phyloP scores from a whole-genome alignment of 495 filamentous ascomycete species.

The Evernia prunastri region DNA sequence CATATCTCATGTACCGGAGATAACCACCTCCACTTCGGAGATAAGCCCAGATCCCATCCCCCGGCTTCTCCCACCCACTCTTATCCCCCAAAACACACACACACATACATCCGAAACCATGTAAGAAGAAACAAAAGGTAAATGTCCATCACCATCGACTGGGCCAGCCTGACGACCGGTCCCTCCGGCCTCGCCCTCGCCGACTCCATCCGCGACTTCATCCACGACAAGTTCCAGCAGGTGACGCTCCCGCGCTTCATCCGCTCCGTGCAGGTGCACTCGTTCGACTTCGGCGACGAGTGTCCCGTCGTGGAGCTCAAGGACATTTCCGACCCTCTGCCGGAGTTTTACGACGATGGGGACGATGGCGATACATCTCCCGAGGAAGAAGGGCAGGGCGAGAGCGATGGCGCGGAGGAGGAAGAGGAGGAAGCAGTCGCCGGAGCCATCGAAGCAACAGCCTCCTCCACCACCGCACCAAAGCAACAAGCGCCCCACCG shows the following conservation, averaged over 20 bases:
- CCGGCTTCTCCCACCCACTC: neutral
- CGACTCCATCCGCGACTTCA: constrained; percentile 80
- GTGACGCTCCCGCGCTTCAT: constrained; percentile 90
- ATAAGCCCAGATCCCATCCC: too few species aligned
- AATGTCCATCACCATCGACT: constrained; percentile 98
- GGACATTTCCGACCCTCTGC: constrained; percentile 89
- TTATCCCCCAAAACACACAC: neutral
- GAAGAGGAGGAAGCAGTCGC: constrained; percentile 35
- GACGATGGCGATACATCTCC: constrained; percentile 40
- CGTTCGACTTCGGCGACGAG: constrained; percentile 84
- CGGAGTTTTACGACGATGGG: constrained; percentile 93
- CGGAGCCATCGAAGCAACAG: constrained; percentile 7
- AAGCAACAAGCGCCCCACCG: neutral
- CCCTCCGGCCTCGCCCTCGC: constrained; percentile 78
- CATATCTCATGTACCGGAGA: neutral
- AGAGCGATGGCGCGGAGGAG: constrained; percentile 40
- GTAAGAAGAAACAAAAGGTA: too few species aligned
- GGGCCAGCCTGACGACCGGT: constrained; percentile 85
- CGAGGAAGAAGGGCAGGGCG: constrained; percentile 51
- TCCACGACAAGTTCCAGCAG: constrained; percentile 91
- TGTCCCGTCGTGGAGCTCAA: constrained; percentile 84
- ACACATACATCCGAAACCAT: too few species aligned
- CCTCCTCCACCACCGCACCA: constrained; percentile 2
- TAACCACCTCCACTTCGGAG: too few species aligned
- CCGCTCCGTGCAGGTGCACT: constrained; percentile 87